These are phyloP conservation scores for Globisporangium barbulae DNA, from an alignment of 352 stramenopile species.

Conservation along the genomic window DNA sequence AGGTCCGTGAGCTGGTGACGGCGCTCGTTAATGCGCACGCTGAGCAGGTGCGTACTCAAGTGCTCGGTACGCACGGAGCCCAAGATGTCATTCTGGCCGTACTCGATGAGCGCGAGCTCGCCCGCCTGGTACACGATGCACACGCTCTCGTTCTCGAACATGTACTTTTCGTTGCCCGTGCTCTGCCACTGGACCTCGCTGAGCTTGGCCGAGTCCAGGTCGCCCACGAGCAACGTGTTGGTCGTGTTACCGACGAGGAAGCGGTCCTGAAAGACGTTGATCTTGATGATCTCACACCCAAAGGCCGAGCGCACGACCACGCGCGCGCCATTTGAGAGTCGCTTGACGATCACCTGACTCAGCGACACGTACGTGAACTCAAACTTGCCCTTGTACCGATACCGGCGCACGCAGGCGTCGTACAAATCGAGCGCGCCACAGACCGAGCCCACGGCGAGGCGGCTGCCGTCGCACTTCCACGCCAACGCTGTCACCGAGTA, in stretches of 20 bases:
- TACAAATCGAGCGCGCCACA: slow-evolving; percentile 92
- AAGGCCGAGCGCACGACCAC: slow-evolving; percentile 90
- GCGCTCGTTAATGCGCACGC: slow-evolving; percentile 92
- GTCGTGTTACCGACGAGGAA: slow-evolving; percentile 90
- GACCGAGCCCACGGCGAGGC: slow-evolving; percentile 87
- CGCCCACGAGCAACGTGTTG: slow-evolving; percentile 90
- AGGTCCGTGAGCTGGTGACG: slow-evolving; percentile 26
- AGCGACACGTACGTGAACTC: slow-evolving; percentile 95
- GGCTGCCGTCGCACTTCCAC: slow-evolving; percentile 91
- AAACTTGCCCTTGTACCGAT: slow-evolving; percentile 93
- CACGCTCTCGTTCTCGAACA: slow-evolving; percentile 91
- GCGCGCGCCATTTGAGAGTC: slow-evolving; percentile 74
- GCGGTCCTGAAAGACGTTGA: slow-evolving; percentile 94
- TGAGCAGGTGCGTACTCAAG: slow-evolving; percentile 90
- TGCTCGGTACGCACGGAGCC: slow-evolving; percentile 90
- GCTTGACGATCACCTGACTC: slow-evolving; percentile 94
- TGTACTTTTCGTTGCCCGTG: slow-evolving; percentile 90
- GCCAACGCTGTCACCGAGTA: slow-evolving; percentile 91
- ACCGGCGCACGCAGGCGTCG: slow-evolving; percentile 90
- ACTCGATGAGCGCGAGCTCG: slow-evolving; percentile 93
- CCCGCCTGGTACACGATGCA: slow-evolving; percentile 92
- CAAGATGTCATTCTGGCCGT: slow-evolving; percentile 91
- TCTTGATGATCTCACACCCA: slow-evolving; percentile 91
- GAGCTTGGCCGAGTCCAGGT: slow-evolving; percentile 90
- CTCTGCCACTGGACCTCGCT: slow-evolving; percentile 92